Evolutionary conservation across 305 asterid species (phyloP).

Genomic region (Fraxinus velutina): DNA sequence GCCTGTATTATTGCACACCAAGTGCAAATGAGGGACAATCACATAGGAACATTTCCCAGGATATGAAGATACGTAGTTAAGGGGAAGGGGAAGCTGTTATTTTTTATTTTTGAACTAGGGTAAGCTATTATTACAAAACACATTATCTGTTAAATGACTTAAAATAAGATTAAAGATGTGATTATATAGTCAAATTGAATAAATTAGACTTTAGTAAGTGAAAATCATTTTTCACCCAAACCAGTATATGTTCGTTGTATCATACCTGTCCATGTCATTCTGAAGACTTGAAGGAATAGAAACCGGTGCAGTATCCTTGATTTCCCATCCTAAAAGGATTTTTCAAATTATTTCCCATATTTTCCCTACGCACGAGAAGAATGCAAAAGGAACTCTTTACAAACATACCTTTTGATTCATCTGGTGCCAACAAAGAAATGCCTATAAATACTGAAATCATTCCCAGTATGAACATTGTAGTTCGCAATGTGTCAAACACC

Average conservation of each 20-base stretch:
- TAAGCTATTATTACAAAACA: slow-evolving; percentile 13
- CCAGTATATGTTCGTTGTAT: slow-evolving; percentile 5
- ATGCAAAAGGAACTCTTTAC: not conserved
- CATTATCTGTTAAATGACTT: not conserved
- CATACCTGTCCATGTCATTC: slow-evolving; percentile 67
- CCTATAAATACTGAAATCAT: slow-evolving; percentile 84
- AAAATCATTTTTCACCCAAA: not conserved
- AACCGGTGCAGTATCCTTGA: slow-evolving; percentile 54
- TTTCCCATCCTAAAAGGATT: slow-evolving; percentile 56
- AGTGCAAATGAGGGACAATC: slow-evolving; percentile 14
- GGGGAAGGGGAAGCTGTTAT: slow-evolving; percentile 6
- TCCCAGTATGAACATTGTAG: slow-evolving; percentile 86
- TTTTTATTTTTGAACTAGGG: not conserved
- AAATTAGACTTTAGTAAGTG: not conserved
- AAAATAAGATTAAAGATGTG: not conserved
- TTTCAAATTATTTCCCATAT: slow-evolving; percentile 19
- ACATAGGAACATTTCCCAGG: slow-evolving; percentile 6
- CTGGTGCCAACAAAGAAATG: slow-evolving; percentile 91
- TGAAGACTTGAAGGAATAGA: slow-evolving; percentile 49
- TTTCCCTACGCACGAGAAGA: not conserved
- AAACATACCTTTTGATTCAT: slow-evolving; percentile 74
- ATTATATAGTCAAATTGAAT: not conserved
- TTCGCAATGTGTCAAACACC: slow-evolving; percentile 79
- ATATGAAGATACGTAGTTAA: not conserved
- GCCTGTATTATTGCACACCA: slow-evolving; percentile 37